Percentiles rank a stretch among this genome's conserved stretches.
Conservation (phyloP, 2,329 filamentous ascomycete species). For the Aspergillus novofumigatus region DNA sequence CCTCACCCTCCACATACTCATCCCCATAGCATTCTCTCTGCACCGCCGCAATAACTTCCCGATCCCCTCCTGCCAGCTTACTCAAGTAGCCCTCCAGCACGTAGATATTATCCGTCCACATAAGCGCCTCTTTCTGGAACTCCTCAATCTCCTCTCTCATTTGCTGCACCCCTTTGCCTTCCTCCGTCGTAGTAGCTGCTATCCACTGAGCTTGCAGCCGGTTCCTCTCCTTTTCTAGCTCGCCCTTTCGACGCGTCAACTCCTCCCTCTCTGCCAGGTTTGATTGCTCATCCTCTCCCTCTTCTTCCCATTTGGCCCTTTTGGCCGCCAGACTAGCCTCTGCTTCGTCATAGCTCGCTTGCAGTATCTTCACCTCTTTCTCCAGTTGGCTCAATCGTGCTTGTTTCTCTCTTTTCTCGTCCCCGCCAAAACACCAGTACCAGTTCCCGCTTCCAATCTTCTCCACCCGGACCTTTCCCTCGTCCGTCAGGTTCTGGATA, state of each 20-base stretch:
- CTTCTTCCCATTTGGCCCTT: slow-evolving; percentile 26
- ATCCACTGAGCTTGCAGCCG: slow-evolving; percentile 23
- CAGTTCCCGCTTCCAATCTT: slow-evolving; percentile 69
- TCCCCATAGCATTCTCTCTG: slow-evolving; percentile 49
- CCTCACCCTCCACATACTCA: slow-evolving; percentile 53
- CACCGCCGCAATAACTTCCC: slow-evolving; percentile 41
- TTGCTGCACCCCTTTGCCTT: slow-evolving; percentile 32
- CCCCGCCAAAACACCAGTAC: slow-evolving; percentile 65
- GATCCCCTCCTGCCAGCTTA: slow-evolving; percentile 39
- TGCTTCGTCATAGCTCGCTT: slow-evolving; percentile 27
- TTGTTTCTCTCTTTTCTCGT: slow-evolving; percentile 50
- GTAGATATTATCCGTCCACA: slow-evolving; percentile 45
- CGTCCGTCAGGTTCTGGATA: slow-evolving; percentile 58
- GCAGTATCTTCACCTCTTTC: slow-evolving; percentile 27
- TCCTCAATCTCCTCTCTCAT: slow-evolving; percentile 31
- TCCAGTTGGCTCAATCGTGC: slow-evolving; percentile 22
- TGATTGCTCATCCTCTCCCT: slow-evolving; percentile 16
- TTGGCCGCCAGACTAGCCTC: slow-evolving; percentile 37
- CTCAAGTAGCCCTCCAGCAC: slow-evolving; percentile 39
- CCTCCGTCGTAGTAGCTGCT: slow-evolving; percentile 17
- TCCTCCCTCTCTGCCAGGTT: slow-evolving; percentile 16
- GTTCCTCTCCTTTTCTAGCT: slow-evolving; percentile 28
- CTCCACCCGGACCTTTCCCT: slow-evolving; percentile 59
- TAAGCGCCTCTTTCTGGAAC: slow-evolving; percentile 29
- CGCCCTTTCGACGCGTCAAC: slow-evolving; percentile 18